Conservation (phyloP, 371 early-diverging fungal species). For the Rhizopus stolonifer region DNA sequence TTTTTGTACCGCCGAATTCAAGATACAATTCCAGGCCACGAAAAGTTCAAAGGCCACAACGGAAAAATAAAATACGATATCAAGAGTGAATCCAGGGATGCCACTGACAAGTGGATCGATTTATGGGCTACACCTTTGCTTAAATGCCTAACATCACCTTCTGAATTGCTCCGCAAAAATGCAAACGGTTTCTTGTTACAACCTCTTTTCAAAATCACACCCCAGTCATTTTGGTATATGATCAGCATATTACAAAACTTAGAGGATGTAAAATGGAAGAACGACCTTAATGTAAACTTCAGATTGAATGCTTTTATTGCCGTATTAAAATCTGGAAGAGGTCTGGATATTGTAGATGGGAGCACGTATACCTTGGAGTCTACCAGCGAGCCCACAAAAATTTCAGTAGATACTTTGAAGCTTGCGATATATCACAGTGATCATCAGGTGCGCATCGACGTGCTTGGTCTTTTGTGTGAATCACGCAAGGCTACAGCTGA, state of each 20-base stretch:
- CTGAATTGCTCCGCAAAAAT: slow-evolving; percentile 42
- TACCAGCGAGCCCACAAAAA: slow-evolving; percentile 15
- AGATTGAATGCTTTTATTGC: slow-evolving; percentile 49
- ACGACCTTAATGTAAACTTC: slow-evolving; percentile 11
- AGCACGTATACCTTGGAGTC: slow-evolving; percentile 35
- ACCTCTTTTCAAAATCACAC: slow-evolving; percentile 36
- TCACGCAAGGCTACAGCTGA: slow-evolving; percentile 65
- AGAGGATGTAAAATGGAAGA: slow-evolving; percentile 13
- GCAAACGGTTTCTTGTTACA: slow-evolving; percentile 35
- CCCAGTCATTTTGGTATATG: slow-evolving; percentile 45
- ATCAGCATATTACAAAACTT: slow-evolving; percentile 33
- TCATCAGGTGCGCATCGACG: slow-evolving; percentile 75
- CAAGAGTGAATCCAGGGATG: slow-evolving; percentile 13
- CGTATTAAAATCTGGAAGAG: slow-evolving; percentile 50
- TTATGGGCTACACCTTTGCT: slow-evolving; percentile 41
- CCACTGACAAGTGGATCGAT: slow-evolving; percentile 33
- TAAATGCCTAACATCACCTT: slow-evolving; percentile 34
- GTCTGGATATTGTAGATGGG: slow-evolving; percentile 59
- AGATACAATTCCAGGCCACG: slow-evolving; percentile 37
- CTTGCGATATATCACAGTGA: slow-evolving; percentile 74
- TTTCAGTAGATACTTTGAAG: slow-evolving; percentile 40
- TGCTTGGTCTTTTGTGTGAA: slow-evolving; percentile 79
- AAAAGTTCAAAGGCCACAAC: slow-evolving; percentile 37
- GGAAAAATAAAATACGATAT: slow-evolving; percentile 23
- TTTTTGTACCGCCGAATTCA: slow-evolving; percentile 39